Evolutionary conservation across 164 flowering plant genomes (phyloP), one percentile per base, ranked within the genome.

Genomic region (Nymphaea thermarum): DNA sequence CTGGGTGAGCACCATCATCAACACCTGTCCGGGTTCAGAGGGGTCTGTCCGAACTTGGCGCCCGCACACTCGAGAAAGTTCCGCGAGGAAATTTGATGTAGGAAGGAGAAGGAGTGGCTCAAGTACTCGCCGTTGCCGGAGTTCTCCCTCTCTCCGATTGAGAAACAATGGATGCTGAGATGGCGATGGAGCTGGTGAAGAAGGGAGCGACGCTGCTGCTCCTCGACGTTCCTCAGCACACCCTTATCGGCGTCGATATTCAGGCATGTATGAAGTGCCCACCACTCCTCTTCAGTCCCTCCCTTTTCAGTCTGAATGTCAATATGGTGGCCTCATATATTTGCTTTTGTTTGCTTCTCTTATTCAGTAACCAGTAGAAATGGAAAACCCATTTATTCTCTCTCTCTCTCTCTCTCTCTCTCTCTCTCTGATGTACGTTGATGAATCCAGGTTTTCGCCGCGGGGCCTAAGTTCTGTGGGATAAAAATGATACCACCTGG

Each of bases 401-500:
- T n/a, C 64, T 6, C 64, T n/a, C 42, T 36, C 16, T 61, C 15
- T 61, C 63, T 3, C 2, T 61, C 1, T 3, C 2, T 61, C 60
- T 55, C 60, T 8, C 60, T 55, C 60, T 10, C 16, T 8, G 10
- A n/a, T 61, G 4, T 36, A 61, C 8, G 6, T 61, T 6, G 15
- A 61, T 61, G n/a, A 2, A 67, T 76, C 78, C 82, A 93, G 97
- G 73, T 88, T 76, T 88, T 84, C 60, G 78, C 86, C 3, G 88
- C 82, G 11, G 98, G 97, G 25, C 97, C 98, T 61, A 65, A 44
- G 59, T 93, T 93, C 67, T 91, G 86, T 78, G 97, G 98, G 43
- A 78, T 91, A 43, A 94, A 94, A 82, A 87, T 89, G 96, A 86
- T 94, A 67, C 96, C 98, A 73, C 95, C 95, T 45, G 98, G 98